A percentile compares a stretch with the other conserved stretches of the same genome.
Conservation (phyloP, 2,329 filamentous ascomycete genomes). For the Talaromyces sp. region DNA sequence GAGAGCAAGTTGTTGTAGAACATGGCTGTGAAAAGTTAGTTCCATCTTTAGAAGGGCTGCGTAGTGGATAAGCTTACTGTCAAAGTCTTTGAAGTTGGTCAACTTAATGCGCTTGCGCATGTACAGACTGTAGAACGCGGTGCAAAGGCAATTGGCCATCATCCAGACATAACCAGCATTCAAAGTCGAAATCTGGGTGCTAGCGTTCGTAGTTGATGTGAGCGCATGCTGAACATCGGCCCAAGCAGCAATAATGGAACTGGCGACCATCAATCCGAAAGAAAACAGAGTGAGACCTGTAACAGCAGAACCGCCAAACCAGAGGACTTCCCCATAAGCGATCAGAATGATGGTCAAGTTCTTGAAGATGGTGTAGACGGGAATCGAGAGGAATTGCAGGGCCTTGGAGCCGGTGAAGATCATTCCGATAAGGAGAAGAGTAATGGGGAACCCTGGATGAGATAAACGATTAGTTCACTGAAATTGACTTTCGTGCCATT, state of each 20-base stretch:
- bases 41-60: slow-evolving; percentile 63
- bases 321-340: slow-evolving; percentile 95
- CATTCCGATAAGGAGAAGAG: slow-evolving; percentile 94
- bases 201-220: slow-evolving; percentile 63
- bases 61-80: slow-evolving; percentile 79
- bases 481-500: background rate
- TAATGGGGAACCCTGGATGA: slow-evolving; percentile 83
- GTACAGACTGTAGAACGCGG: slow-evolving; percentile 79
- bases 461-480: background rate
- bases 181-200: slow-evolving; percentile 76
- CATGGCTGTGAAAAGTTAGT: slow-evolving; percentile 65
- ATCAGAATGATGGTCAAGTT: slow-evolving; percentile 99
- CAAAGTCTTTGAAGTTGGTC: slow-evolving; percentile 99
- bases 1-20: slow-evolving; percentile 99
- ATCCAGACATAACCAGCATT: slow-evolving; percentile 98
- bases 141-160: slow-evolving; percentile 93
- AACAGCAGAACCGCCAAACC: slow-evolving; percentile 86
- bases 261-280: slow-evolving; percentile 94
- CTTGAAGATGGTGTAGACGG: slow-evolving; percentile 99
- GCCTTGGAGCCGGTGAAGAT: slow-evolving; percentile 98
- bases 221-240: slow-evolving; percentile 89
- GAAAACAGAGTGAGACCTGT: slow-evolving; percentile 83
- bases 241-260: slow-evolving; percentile 93
- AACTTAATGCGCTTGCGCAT: slow-evolving; percentile 99
- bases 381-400: slow-evolving; percentile 92